A percentile compares a stretch with the other conserved stretches of the same genome.
phyloP scores from a whole-genome alignment of 2,329 filamentous ascomycete species.

The Neofusicoccum sp. region DNA sequence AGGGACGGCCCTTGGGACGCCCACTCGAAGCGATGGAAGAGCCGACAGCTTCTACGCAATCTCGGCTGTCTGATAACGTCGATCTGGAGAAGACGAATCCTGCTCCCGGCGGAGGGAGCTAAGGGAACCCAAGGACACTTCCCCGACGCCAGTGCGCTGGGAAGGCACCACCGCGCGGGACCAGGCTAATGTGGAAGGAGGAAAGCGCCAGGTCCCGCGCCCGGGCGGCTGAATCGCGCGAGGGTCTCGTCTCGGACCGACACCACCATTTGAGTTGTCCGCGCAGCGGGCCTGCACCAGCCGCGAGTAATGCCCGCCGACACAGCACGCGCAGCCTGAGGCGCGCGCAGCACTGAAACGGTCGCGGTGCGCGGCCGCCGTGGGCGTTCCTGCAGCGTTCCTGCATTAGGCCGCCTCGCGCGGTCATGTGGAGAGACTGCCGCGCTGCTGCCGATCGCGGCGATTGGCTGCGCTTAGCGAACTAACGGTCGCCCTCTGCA shows the following conservation, averaged over 20 bases:
- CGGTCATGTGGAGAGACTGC: constrained; percentile 8
- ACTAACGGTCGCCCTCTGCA: constrained; percentile 6
- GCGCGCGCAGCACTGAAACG: constrained; percentile 14
- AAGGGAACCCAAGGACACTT: constrained; percentile 37
- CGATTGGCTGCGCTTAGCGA: constrained; percentile 15
- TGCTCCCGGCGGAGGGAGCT: constrained; percentile 19
- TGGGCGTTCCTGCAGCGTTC: constrained; percentile 41
- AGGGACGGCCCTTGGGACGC: constrained; percentile 10
- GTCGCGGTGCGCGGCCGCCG: constrained; percentile 6
- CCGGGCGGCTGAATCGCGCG: constrained; percentile 24
- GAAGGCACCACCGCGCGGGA: constrained; percentile 6
- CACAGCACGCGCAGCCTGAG: neutral
- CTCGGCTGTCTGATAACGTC: constrained; percentile 35
- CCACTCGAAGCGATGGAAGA: constrained; percentile 28
- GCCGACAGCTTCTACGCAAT: constrained; percentile 31
- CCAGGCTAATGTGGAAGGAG: constrained; percentile 13
- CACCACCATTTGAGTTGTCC: constrained; percentile 10
- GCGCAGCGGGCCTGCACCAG: constrained; percentile 1
- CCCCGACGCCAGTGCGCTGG: constrained; percentile 36
- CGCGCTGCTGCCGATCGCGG: constrained; percentile 12
- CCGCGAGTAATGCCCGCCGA: constrained; percentile 6
- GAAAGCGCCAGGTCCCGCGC: constrained; percentile 18
- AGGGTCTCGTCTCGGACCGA: constrained; percentile 19
- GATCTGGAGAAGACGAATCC: constrained; percentile 24
- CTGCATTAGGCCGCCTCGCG: constrained; percentile 35